Base-by-base conservation (phyloP, 768 basidiomycete species). In the Trametes coccinea region DNA sequence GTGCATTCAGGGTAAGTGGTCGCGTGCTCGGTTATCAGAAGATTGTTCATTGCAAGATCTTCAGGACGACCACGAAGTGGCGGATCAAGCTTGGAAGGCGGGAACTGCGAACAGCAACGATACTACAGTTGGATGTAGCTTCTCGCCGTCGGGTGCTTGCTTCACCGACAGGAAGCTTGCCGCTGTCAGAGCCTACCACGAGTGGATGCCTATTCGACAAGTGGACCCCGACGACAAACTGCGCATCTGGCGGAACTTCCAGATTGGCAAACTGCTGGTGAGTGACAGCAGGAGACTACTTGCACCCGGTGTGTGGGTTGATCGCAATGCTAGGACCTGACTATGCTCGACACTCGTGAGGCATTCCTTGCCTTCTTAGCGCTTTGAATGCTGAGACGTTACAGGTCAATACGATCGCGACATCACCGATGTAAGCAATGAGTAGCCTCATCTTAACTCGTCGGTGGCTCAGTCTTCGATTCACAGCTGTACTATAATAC, bases 121-220 rank as follows among this genome's bases (percentile, higher is more conserved):
- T 69, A 81, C 81, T 1, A 57, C 76, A 7, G 66, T 69, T 2
- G 84, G 84, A 44, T 84, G 81, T 64, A 65, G 74, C 16, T 83
- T 82, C 68, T 83, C 82, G 2, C 70, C 80, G 2, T 82, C 82
- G 1, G 82, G 80, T 2, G 82, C 82, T 11, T 83, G 82, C 66
- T 85, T 85, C 72, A 82, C 82, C 4, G 82, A 85, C 67, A 73
- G 85, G 37, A 86, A 86, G 70, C 70, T 84, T 2, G 83, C 84
- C 46, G 85, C 82, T 7, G 79, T 85, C 29, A 74, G 83, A 33
- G 83, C 82, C 0, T 84, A 84, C 66, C 82, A 85, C 66, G 84
- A 85, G 62, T 85, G 84, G 84, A 79, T 86, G 75, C 84, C 84
- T 11, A 82, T 86, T 61, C 78, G 85, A 9, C 82, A 85, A 62